Percentiles rank a stretch among this genome's conserved stretches.
Conservation (phyloP, 495 filamentous ascomycete genomes). For the Glonium stellatum region DNA sequence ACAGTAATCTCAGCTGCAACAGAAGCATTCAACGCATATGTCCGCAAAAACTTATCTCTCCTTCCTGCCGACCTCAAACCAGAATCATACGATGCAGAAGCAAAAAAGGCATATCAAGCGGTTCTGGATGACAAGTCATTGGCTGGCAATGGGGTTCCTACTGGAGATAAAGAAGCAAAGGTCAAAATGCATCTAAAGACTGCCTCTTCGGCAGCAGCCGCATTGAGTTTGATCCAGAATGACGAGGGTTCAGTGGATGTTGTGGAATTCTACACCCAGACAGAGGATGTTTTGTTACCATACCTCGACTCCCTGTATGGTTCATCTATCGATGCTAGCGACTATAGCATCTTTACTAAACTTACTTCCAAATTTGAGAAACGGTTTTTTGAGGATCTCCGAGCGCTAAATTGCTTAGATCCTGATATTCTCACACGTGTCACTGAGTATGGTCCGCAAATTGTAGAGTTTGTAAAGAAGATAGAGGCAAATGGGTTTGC, state of each 20-base stretch:
- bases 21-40: slow-evolving; percentile 64
- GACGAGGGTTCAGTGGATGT: slow-evolving; percentile 14
- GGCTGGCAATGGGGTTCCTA: slow-evolving; percentile 50
- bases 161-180: slow-evolving; percentile 73
- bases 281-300: slow-evolving; percentile 67
- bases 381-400: slow-evolving; percentile 79
- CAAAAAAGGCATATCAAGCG: slow-evolving; percentile 54
- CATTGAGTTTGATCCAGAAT: slow-evolving; percentile 18
- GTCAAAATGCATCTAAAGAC: slow-evolving; percentile 90
- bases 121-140: slow-evolving; percentile 56
- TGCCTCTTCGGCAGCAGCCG: slow-evolving; percentile 38
- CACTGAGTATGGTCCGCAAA: slow-evolving; percentile 81
- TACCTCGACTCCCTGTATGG: slow-evolving; percentile 77
- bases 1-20: slow-evolving; percentile 48
- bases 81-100: slow-evolving; percentile 48
- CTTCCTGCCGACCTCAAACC: slow-evolving; percentile 42
- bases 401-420: slow-evolving; percentile 72
- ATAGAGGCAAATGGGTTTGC: slow-evolving; percentile 82
- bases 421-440: slow-evolving; percentile 81
- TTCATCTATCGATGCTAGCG: slow-evolving; percentile 62
- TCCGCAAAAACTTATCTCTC: slow-evolving; percentile 67
- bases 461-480: slow-evolving; percentile 66
- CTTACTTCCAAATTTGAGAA: slow-evolving; percentile 77
- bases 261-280: slow-evolving; percentile 50
- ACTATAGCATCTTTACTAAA: slow-evolving; percentile 70